A percentile compares a stretch with the other conserved stretches of the same genome.
phyloP scores from a whole-genome alignment of 257 asterid genomes.

The Nyctanthes arbortristis region DNA sequence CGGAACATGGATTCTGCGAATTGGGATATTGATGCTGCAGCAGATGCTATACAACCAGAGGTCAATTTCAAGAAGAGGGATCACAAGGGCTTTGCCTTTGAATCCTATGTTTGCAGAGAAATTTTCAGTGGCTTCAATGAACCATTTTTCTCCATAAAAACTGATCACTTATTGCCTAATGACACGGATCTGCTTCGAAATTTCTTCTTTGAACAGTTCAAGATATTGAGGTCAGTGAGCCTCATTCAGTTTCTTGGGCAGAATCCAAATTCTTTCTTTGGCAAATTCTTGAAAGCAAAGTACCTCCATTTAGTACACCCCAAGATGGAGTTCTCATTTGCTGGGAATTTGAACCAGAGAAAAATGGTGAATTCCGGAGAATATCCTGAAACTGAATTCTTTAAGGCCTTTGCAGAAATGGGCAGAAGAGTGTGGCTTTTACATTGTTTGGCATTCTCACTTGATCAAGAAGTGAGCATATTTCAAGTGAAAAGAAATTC shows the following conservation, averaged over 20 bases:
- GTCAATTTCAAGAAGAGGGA: constrained; percentile 45
- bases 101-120: constrained; percentile 78
- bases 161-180: constrained; percentile 25
- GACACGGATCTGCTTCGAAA: constrained; percentile 36
- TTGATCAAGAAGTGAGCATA: constrained; percentile 51
- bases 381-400: constrained; percentile 85
- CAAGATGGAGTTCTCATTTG: constrained; percentile 91
- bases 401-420: constrained; percentile 83
- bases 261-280: constrained; percentile 53
- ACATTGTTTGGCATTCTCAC: constrained; percentile 68
- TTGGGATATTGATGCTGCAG: constrained; percentile 90
- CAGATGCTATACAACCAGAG: constrained; percentile 52
- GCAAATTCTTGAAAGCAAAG: constrained; percentile 67
- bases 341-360: constrained; percentile 82
- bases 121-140: constrained; percentile 60
- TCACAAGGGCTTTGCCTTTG: constrained; percentile 68
- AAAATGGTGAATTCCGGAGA: constrained; percentile 72
- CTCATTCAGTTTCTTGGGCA: constrained; percentile 52
- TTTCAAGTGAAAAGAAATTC: constrained; percentile 57
- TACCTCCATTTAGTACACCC: constrained; percentile 84
- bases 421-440: constrained; percentile 82
- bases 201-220: constrained; percentile 61
- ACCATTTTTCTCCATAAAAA: constrained; percentile 32
- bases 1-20: constrained; percentile 74
- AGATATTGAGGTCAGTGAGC: constrained; percentile 47